These are phyloP conservation scores for Pholiota molesta DNA, from an alignment of 768 basidiomycete genomes.

Conservation along the genomic window DNA sequence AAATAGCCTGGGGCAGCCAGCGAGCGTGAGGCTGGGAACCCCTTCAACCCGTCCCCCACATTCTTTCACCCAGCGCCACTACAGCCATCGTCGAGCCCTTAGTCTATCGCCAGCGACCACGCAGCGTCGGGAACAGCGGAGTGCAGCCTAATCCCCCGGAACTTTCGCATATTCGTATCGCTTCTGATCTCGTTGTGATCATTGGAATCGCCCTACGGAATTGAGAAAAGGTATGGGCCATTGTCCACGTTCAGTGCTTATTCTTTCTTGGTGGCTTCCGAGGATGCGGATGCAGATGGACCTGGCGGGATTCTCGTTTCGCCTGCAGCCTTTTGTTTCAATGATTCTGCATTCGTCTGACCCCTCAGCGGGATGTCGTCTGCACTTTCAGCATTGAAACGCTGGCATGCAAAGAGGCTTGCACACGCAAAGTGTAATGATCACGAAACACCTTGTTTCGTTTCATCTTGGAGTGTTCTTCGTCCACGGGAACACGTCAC, in stretches of 20 bases:
- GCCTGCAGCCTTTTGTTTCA: neutral
- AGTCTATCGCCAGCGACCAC: neutral
- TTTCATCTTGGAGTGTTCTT: neutral
- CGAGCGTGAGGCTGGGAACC: slow-evolving; percentile 15
- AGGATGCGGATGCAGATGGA: neutral
- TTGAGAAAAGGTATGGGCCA: slow-evolving; percentile 2
- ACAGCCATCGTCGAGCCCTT: neutral
- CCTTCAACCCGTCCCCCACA: slow-evolving; percentile 1
- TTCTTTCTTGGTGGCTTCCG: neutral
- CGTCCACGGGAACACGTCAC: slow-evolving; percentile 6
- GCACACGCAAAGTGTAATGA: neutral
- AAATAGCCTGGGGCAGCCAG: slow-evolving; percentile 13
- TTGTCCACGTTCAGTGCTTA: neutral
- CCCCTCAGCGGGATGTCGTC: neutral
- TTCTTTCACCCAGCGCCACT: slow-evolving; percentile 5
- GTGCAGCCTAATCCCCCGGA: neutral
- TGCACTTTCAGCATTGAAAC: neutral
- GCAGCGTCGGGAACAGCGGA: neutral
- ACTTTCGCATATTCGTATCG: neutral
- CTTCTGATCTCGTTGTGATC: slow-evolving; percentile 7
- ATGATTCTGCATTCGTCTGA: neutral
- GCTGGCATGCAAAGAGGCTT: neutral
- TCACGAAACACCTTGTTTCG: neutral
- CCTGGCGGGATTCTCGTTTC: neutral
- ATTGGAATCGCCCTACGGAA: slow-evolving; percentile 3